Base-by-base conservation (phyloP, 1,139 yeast genomes). In the Petasospora rhodanensis region DNA sequence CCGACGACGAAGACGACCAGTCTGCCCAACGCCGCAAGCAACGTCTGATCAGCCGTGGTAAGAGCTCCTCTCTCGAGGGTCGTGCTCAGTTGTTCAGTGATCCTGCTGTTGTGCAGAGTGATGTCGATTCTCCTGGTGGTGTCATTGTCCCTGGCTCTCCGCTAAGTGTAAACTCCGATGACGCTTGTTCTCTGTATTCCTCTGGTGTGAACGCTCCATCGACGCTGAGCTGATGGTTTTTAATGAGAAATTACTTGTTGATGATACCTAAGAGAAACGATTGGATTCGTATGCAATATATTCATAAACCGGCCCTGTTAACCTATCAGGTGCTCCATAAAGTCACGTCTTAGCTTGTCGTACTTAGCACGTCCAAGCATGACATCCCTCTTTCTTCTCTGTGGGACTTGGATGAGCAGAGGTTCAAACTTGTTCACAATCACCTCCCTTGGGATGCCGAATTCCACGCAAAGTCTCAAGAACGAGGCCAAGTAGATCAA, bases 401-500 rank as follows among this genome's bases (percentile, higher is more conserved):
- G 42, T 27, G 65, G 64, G 9, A 54, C 49, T 7, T 49, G 42
- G 8, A 62, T 42, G 27, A 62, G 35, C 8, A 54, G 30, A 7
- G 47, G 45, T 31, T 56, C 61, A 38, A 62, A 62, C 16, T 50
- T 34, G n/a, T 41, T 45, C 8, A 33, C 31, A 5, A 42, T 24
- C 15, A 30, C 38, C 18, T 44, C 42, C 22, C 38, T 43, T 32
- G 31, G 45, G 36, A 35, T 33, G 0, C 61, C 63, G 6, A 13
- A 43, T 3, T 50, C 54, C 17, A 53, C 39, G 29, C 62, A 56
- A 9, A 52, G 38, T 18, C 59, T 51, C 27, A 66, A 40, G 42
- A 65, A 66, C 11, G 64, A 58, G 10, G 56, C 46, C 16, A 67
- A 25, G 34, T 62, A 66, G 14, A 66, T 55, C 35, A 67, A 43